phyloP scores from a whole-genome alignment of 2,329 filamentous ascomycete genomes.

The Penicillium sp. region DNA sequence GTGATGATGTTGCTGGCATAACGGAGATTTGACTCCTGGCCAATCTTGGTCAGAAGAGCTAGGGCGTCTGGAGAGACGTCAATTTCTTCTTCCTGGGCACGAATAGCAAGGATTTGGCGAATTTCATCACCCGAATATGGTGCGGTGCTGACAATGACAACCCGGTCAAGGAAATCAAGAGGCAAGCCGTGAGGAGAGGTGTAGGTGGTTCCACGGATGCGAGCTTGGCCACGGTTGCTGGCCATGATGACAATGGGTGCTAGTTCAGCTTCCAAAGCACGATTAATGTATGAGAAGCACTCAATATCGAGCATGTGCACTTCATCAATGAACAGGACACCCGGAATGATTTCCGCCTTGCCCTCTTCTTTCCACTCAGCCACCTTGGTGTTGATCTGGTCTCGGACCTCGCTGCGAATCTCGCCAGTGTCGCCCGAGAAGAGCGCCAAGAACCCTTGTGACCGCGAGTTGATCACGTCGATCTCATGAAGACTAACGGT shows the following conservation, averaged over 20 bases:
- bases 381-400: constrained; percentile 99
- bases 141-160: constrained; percentile 94
- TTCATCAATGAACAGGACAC: constrained; percentile 97
- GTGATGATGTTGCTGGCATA: constrained; percentile 99
- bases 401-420: constrained; percentile 93
- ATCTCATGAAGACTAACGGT: constrained; percentile 98
- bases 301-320: constrained; percentile 99
- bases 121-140: constrained; percentile 82
- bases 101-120: constrained; percentile 85
- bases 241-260: constrained; percentile 99
- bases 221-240: constrained; percentile 88
- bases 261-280: constrained; percentile 89
- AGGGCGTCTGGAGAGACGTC: constrained; percentile 88
- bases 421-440: constrained; percentile 98
- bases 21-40: constrained; percentile 83
- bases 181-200: constrained; percentile 90
- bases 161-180: constrained; percentile 91
- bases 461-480: constrained; percentile 97
- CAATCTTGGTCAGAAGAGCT: constrained; percentile 92
- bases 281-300: constrained; percentile 98
- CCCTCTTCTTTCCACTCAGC: constrained; percentile 99
- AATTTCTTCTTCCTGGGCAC: constrained; percentile 93
- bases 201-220: constrained; percentile 92
- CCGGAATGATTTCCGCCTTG: constrained; percentile 96
- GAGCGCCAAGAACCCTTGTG: constrained; percentile 95